Base-by-base conservation (phyloP, 805 yeast species). In the Kockiozyma suomiensis region DNA sequence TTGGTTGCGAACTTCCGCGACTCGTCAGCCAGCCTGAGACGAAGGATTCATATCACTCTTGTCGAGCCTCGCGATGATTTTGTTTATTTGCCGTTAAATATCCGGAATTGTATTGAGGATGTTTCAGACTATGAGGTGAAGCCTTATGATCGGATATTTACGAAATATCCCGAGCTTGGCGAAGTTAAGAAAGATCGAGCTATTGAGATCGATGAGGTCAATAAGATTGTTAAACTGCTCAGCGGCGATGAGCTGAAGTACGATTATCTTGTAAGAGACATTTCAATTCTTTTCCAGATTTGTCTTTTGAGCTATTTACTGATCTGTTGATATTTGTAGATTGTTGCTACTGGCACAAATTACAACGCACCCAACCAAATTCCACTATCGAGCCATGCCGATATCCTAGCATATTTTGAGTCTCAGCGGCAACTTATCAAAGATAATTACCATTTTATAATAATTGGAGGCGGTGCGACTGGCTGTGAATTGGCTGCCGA, bases 401-500 rank as follows among this genome's bases (percentile, higher is more conserved):
- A 37, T 25, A 30, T 58, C 1, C 15, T 46, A 10, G n/a, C 21
- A 5, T 57, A 58, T 38, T 58, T 58, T 26, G 58, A 48, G 26
- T 49, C 52, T 26, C 43, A 40, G 32, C 59, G 62, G 21, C 64
- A 66, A 0, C 68, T 70, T n/a, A 74, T 82, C 50, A 69, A 68
- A 15, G 46, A 58, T 2, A 74, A 79, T 15, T 69, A 77, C 8
- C 72, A 68, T 6, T 74, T 82, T n/a, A 76, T 80, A 4, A 71
- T 78, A 10, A 76, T 81, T 55, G 85, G 85, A 7, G 84, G 79
- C 15, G 85, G 85, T 21, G 81, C 84, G 1, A 70, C 80, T 23
- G 85, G 84, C 1, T 76, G 80, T 46, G 85, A 82, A 67, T 70
- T 78, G 26, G 81, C 82, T 1, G 82, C 78, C 32, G 84, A 82